phyloP scores from a whole-genome alignment of 768 basidiomycete genomes.

The Serendipita sp. region DNA sequence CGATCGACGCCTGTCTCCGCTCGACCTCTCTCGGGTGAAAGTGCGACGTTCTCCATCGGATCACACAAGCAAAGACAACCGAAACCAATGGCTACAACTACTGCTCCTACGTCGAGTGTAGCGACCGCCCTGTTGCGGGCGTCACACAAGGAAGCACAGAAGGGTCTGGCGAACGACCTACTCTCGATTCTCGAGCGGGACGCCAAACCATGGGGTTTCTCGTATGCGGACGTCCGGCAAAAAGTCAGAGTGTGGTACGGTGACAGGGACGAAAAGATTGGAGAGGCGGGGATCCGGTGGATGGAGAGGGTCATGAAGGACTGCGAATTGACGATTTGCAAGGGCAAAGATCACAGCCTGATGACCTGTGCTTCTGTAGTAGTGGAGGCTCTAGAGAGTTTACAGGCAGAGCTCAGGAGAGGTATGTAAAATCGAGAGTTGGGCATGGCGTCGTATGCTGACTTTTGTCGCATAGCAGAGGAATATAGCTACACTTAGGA shows the following conservation, averaged over 20 bases:
- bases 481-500: not conserved
- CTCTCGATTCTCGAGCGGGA: constrained; percentile 85
- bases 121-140: constrained; percentile 85
- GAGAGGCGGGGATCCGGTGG: constrained; percentile 80
- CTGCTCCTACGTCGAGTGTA: constrained; percentile 19
- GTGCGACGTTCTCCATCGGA: not conserved
- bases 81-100: not conserved
- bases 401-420: constrained; percentile 13
- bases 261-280: constrained; percentile 84
- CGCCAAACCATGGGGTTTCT: constrained; percentile 79
- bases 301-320: constrained; percentile 75
- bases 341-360: constrained; percentile 79
- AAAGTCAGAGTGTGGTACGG: constrained; percentile 83
- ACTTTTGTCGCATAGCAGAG: not conserved
- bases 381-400: constrained; percentile 59
- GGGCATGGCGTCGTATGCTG: not conserved
- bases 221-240: constrained; percentile 64
- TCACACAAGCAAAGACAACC: not conserved
- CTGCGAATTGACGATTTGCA: constrained; percentile 67
- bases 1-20: not conserved
- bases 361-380: constrained; percentile 86
- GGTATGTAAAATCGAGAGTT: not conserved
- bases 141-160: constrained; percentile 85
- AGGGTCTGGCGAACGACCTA: constrained; percentile 81
- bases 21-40: not conserved